Evolutionary conservation across 2,329 filamentous ascomycete genomes (phyloP), one percentile per base, ranked within the genome.

Genomic region (Metarhizium robertsii): DNA sequence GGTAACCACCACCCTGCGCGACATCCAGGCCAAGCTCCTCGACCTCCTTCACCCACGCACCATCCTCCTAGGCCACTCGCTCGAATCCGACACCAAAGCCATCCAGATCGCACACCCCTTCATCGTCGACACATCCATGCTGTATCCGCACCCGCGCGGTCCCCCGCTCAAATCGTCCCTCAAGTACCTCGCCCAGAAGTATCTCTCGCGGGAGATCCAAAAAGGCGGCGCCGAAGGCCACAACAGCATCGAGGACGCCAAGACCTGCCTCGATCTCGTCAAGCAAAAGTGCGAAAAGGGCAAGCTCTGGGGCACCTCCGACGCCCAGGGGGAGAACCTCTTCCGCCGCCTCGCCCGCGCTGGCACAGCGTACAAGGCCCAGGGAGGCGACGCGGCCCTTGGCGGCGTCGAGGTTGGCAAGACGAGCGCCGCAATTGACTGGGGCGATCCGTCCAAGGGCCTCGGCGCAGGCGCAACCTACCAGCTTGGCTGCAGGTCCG

Each of bases 271-370:
- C 14, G 92, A 97, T 64, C 85, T 99, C 2, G 84, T 97, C 50
- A 95, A 94, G 71, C 86, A 92, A 66, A 99, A 99, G 70, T 96
- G 92, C 69, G 92, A 97, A 69, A 94, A 89, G 71, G 94, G 94
- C 45, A 88, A 88, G 60, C 72, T 77, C 29, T 99, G 92, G 89
- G 94, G 90, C 40, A 87, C 86, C 0, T 83, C 83, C 52, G 90
- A 95, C 47, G 79, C 84, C 2, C 85, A 85, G 49, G 86, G 85
- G 45, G 94, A 99, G 72, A 92, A 90, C 62, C 84, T 99, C 52
- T 99, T 97, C 76, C 88, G 86, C 62, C 84, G 92, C 10, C 78
- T 99, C 4, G 81, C 79, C 3, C 79, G 85, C 48, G 76, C 83
- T 16, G 83, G 83, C 50, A 81, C 79, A 13, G 73, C 77, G 13